These are phyloP conservation scores for Chalciporus piperatoides DNA, from an alignment of 1,284 basidiomycete genomes.

Conservation along the genomic window DNA sequence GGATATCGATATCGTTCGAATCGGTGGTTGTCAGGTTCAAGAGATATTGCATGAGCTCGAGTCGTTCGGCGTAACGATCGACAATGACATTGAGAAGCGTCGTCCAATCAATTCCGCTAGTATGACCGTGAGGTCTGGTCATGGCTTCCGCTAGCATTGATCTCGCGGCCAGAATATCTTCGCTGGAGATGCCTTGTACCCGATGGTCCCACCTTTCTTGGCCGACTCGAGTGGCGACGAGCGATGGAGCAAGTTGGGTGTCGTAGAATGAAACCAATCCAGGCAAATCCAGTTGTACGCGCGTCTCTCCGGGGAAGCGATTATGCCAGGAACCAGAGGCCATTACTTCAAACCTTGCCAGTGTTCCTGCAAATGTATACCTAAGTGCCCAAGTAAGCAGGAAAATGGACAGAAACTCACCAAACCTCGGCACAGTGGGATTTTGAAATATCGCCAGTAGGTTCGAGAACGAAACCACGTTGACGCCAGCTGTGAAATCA, in stretches of 20 bases:
- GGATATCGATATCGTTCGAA: constrained; percentile 8
- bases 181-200: constrained; percentile 28
- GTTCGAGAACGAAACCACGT: constrained; percentile 35
- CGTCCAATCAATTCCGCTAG: constrained; percentile 44
- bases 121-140: constrained; percentile 5
- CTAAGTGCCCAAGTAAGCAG: not conserved
- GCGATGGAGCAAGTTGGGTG: constrained; percentile 28
- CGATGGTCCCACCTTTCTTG: constrained; percentile 31
- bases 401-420: constrained; percentile 2
- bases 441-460: constrained; percentile 3
- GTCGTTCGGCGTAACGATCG: constrained; percentile 41
- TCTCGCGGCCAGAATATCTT: constrained; percentile 20
- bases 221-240: constrained; percentile 25
- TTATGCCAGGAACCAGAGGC: constrained; percentile 35
- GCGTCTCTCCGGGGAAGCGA: constrained; percentile 35
- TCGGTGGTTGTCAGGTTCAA: constrained; percentile 27
- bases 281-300: constrained; percentile 32
- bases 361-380: not conserved
- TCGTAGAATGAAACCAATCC: constrained; percentile 37
- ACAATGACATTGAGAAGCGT: constrained; percentile 39
- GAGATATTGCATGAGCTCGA: constrained; percentile 39
- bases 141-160: constrained; percentile 26
- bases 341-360: constrained; percentile 14
- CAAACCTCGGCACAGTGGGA: too few relatives aligned
- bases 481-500: constrained; percentile 41